These are phyloP conservation scores for Osmozyma mogii DNA, from an alignment of 805 yeast genomes.

Conservation along the genomic window DNA sequence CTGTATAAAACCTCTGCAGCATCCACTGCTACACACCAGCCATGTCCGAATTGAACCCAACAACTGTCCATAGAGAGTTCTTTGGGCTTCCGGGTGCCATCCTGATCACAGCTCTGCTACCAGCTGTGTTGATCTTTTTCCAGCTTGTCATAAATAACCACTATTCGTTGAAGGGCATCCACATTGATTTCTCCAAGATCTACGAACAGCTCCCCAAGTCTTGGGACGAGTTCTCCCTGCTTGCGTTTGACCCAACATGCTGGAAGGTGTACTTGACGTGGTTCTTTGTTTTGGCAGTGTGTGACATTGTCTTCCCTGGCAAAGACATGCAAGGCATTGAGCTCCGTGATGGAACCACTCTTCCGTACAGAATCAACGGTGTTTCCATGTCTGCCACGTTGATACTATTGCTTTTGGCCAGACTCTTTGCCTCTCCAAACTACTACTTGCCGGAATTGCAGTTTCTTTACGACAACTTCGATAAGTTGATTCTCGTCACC, in stretches of 20 bases:
- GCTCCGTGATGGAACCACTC: slow-evolving; percentile 67
- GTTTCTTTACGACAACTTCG: slow-evolving; percentile 61
- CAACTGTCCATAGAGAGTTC: slow-evolving; percentile 66
- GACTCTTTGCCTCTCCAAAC: slow-evolving; percentile 43
- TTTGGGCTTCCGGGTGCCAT: slow-evolving; percentile 71
- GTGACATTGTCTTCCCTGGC: slow-evolving; percentile 57
- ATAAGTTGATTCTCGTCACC: slow-evolving; percentile 57
- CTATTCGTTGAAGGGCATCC: slow-evolving; percentile 44
- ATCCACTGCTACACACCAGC: too few relatives aligned
- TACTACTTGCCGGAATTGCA: slow-evolving; percentile 71
- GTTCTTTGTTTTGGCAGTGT: slow-evolving; percentile 56
- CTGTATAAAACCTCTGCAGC: too few relatives aligned
- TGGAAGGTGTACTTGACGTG: slow-evolving; percentile 66
- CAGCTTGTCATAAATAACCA: slow-evolving; percentile 54
- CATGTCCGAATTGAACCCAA: slow-evolving; percentile 73
- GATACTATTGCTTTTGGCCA: slow-evolving; percentile 34
- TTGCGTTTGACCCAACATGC: slow-evolving; percentile 37
- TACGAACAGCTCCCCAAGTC: slow-evolving; percentile 25
- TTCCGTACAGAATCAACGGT: slow-evolving; percentile 81
- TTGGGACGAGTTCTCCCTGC: slow-evolving; percentile 14
- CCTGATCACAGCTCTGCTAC: slow-evolving; percentile 58
- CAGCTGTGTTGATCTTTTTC: slow-evolving; percentile 51
- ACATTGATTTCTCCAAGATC: slow-evolving; percentile 34
- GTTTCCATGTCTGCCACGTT: slow-evolving; percentile 39
- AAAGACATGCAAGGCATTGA: slow-evolving; percentile 52